Evolutionary conservation across 768 basidiomycete species (phyloP).

Genomic region (Amanita rimosa): DNA sequence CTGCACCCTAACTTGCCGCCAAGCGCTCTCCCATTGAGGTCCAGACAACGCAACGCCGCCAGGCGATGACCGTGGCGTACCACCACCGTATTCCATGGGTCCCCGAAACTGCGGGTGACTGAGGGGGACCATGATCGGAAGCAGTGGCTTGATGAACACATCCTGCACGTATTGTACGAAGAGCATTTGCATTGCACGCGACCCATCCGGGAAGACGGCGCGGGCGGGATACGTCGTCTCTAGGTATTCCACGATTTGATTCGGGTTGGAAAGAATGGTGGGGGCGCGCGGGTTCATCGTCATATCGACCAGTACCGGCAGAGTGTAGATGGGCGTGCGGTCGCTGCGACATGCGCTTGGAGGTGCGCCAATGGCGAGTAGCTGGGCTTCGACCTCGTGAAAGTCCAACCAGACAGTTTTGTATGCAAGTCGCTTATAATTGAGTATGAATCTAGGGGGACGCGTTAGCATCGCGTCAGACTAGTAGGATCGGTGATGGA

Average conservation of each 20-base stretch:
- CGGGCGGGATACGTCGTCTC: conserved; percentile 59
- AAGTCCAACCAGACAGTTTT: conserved; percentile 64
- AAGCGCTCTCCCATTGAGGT: conserved; percentile 49
- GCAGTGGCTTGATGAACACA: conserved; percentile 50
- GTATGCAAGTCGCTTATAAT: conserved; percentile 64
- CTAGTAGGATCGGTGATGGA: not conserved
- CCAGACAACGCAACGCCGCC: conserved; percentile 16
- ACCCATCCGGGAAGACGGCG: conserved; percentile 60
- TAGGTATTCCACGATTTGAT: conserved; percentile 61
- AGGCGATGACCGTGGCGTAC: conserved; percentile 6
- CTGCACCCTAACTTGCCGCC: conserved; percentile 53
- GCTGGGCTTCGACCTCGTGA: conserved; percentile 50
- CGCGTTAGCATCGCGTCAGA: not conserved
- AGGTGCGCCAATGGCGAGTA: conserved; percentile 47
- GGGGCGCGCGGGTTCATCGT: conserved; percentile 32
- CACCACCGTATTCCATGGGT: not conserved
- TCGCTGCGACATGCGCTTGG: conserved; percentile 43
- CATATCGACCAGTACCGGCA: conserved; percentile 61
- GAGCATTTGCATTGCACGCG: conserved; percentile 53
- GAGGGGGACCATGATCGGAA: conserved; percentile 61
- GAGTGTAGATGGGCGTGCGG: conserved; percentile 51
- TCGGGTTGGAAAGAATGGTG: conserved; percentile 44
- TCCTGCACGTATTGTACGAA: conserved; percentile 66
- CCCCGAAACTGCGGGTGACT: conserved; percentile 44
- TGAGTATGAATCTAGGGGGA: conserved; percentile 52